Evolutionary conservation across 441 rosid genomes (phyloP).

Genomic region (Daphne laureola): DNA sequence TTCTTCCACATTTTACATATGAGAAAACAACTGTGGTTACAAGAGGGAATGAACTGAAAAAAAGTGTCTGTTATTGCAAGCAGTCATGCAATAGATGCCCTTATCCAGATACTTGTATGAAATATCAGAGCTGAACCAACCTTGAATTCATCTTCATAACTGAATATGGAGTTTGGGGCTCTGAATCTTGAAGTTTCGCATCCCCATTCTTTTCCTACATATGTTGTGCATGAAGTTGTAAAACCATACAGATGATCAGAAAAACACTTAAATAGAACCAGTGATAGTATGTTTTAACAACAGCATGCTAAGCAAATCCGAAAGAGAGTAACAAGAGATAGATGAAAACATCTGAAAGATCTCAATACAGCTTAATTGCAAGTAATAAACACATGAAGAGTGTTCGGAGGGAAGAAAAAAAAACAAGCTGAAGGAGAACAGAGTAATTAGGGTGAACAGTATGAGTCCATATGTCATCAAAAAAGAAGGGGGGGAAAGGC

Average conservation of each 20-base stretch:
- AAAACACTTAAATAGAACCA: conserved; percentile 3
- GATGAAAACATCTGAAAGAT: background rate
- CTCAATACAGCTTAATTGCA: conserved; percentile 4
- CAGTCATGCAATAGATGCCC: too few species aligned
- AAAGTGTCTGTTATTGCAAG: too few species aligned
- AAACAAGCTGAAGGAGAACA: too few species aligned
- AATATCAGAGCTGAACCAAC: conserved; percentile 32
- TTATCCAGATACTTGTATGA: background rate
- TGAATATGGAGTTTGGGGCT: conserved; percentile 95
- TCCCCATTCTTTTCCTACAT: conserved; percentile 90
- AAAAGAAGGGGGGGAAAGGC: too few species aligned
- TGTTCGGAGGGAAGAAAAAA: too few species aligned
- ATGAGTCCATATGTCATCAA: too few species aligned
- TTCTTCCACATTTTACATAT: too few species aligned
- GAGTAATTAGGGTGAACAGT: too few species aligned
- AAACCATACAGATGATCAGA: conserved; percentile 5
- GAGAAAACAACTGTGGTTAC: too few species aligned
- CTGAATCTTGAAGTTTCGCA: conserved; percentile 79
- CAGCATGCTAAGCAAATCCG: conserved; percentile 2
- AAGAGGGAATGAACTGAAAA: too few species aligned
- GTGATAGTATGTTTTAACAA: conserved; percentile 1
- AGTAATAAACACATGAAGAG: too few species aligned
- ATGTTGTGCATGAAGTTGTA: conserved; percentile 16
- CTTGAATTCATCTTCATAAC: conserved; percentile 76
- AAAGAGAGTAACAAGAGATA: background rate